Percentiles rank a stretch among this genome's conserved stretches.
phyloP scores from a whole-genome alignment of 2,329 filamentous ascomycete genomes.

The Helotiales sp. region DNA sequence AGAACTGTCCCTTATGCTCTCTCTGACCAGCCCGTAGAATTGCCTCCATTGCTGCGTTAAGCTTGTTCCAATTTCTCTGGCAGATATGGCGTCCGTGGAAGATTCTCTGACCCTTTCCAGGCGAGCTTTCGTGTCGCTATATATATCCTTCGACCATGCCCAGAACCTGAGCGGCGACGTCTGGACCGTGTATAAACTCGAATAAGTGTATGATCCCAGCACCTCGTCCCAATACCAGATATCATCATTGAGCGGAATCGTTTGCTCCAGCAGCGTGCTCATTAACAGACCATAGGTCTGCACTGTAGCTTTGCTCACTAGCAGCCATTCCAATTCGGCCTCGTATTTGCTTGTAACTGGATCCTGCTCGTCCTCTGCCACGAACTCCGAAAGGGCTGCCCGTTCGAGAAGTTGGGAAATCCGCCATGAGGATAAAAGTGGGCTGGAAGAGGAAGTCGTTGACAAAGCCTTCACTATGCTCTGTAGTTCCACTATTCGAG shows the following conservation, averaged over 20 bases:
- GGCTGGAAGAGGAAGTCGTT: constrained; percentile 66
- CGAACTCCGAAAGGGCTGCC: constrained; percentile 58
- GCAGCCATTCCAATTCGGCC: constrained; percentile 84
- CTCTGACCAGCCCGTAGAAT: constrained; percentile 82
- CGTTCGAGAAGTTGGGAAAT: constrained; percentile 67
- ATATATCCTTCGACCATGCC: constrained; percentile 73
- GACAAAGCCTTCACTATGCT: constrained; percentile 73
- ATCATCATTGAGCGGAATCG: constrained; percentile 81
- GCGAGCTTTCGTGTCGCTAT: constrained; percentile 53
- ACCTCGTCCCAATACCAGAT: constrained; percentile 97
- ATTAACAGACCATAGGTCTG: constrained; percentile 86
- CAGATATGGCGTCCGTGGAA: constrained; percentile 36
- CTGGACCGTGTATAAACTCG: constrained; percentile 83
- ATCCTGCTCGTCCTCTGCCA: constrained; percentile 42
- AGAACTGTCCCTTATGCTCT: constrained; percentile 75
- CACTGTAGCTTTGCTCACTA: constrained; percentile 89
- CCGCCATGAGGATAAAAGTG: constrained; percentile 62
- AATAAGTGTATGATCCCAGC: constrained; percentile 76
- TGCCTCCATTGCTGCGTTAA: constrained; percentile 61
- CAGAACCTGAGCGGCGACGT: constrained; percentile 79
- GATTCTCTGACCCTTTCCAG: constrained; percentile 38
- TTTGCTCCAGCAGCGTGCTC: constrained; percentile 78
- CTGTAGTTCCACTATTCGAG: constrained; percentile 66
- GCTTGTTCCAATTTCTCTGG: constrained; percentile 39
- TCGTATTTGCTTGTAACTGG: constrained; percentile 59